Percentiles rank a stretch among this genome's conserved stretches.
Conservation (phyloP, 2,329 filamentous ascomycete species). For the Diaporthe nobilis region DNA sequence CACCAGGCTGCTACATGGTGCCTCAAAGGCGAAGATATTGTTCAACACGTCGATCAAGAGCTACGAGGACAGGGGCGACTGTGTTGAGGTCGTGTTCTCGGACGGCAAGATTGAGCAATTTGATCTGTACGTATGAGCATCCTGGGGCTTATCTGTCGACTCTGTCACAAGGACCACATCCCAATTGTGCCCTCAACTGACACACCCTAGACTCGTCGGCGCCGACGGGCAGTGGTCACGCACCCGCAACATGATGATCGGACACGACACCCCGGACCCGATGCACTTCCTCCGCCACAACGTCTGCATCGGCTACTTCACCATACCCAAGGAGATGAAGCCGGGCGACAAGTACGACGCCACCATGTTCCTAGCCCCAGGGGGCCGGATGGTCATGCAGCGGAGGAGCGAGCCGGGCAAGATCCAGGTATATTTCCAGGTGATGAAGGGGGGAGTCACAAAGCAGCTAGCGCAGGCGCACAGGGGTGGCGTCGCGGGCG, state of each 20-base stretch:
- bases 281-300: conserved; percentile 44
- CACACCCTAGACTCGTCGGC: conserved; percentile 55
- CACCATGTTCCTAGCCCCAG: conserved; percentile 45
- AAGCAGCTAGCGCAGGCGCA: neutral
- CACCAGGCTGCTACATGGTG: conserved; percentile 62
- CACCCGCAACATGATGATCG: conserved; percentile 59
- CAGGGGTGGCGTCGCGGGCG: conserved; percentile 38
- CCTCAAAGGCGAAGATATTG: conserved; percentile 48
- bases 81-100: conserved; percentile 54
- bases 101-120: conserved; percentile 59
- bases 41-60: conserved; percentile 47
- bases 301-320: conserved; percentile 45
- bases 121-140: conserved; percentile 54
- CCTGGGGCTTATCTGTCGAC: neutral
- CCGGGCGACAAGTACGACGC: conserved; percentile 1
- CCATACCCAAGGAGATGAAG: conserved; percentile 15
- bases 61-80: conserved; percentile 47
- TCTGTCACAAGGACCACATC: neutral
- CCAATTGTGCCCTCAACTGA: neutral
- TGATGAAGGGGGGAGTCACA: neutral
- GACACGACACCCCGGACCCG: conserved; percentile 44
- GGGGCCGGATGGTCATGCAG: conserved; percentile 54
- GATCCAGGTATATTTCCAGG: conserved; percentile 27
- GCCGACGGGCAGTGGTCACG: conserved; percentile 68
- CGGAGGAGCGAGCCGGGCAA: conserved; percentile 47